A percentile compares a stretch with the other conserved stretches of the same genome.
These are phyloP conservation scores for Wilcoxina mikolae DNA, from an alignment of 495 filamentous ascomycete genomes.

Conservation along the genomic window DNA sequence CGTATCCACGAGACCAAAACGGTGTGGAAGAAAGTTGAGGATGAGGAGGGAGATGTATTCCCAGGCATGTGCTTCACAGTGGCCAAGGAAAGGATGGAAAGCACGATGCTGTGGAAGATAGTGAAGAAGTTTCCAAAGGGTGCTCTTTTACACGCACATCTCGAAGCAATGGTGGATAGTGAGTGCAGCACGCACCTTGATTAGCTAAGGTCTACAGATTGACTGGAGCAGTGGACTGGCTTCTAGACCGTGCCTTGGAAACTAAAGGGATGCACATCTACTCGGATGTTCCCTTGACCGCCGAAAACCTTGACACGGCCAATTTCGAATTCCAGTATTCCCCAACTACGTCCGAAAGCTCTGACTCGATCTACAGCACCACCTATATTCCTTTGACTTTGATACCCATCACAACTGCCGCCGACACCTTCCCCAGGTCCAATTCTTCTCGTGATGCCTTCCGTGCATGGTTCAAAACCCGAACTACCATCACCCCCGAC, in stretches of 20 bases:
- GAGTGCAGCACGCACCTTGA: background rate
- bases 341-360: slow-evolving; percentile 17
- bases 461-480: slow-evolving; percentile 56
- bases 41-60: slow-evolving; percentile 46
- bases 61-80: slow-evolving; percentile 82
- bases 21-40: slow-evolving; percentile 58
- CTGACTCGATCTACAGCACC: slow-evolving; percentile 43
- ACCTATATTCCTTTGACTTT: slow-evolving; percentile 43
- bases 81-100: slow-evolving; percentile 64
- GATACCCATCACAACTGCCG: slow-evolving; percentile 48
- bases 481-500: slow-evolving; percentile 52
- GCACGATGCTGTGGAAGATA: slow-evolving; percentile 71
- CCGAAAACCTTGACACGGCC: slow-evolving; percentile 35
- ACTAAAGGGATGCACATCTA: slow-evolving; percentile 63
- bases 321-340: slow-evolving; percentile 43
- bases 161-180: slow-evolving; percentile 74
- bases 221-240: slow-evolving; percentile 41
- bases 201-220: background rate
- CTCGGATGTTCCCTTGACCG: slow-evolving; percentile 39
- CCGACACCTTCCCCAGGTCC: slow-evolving; percentile 48
- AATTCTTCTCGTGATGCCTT: slow-evolving; percentile 45
- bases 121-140: slow-evolving; percentile 82
- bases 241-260: slow-evolving; percentile 53
- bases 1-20: slow-evolving; percentile 56
- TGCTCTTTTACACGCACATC: slow-evolving; percentile 70